A percentile compares a stretch with the other conserved stretches of the same genome.
phyloP scores from a whole-genome alignment of 192 early-diverging fungal species.

The Paraglomus brasilianum region DNA sequence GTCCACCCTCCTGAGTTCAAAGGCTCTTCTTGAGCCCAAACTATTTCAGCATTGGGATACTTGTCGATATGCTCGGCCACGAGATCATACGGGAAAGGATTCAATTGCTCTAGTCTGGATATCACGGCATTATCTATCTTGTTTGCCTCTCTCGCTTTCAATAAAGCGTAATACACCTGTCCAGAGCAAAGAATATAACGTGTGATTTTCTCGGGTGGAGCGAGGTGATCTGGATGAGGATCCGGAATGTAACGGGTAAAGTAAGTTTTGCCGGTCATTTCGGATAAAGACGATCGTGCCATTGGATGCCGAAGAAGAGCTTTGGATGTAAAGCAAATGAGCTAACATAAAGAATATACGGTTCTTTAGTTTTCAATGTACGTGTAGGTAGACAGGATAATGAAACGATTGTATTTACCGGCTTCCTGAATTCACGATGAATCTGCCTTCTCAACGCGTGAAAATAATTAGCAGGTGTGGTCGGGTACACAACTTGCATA shows the following conservation, averaged over 20 bases:
- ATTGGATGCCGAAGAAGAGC: constrained; percentile 90
- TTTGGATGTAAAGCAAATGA: constrained; percentile 80
- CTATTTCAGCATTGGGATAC: constrained; percentile 88
- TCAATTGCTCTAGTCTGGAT: constrained; percentile 91
- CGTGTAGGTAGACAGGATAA: no score
- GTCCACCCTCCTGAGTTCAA: constrained; percentile 92
- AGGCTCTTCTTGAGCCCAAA: constrained; percentile 96
- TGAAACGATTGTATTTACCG: constrained; percentile 47
- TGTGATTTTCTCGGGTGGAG: constrained; percentile 80
- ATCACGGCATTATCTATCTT: constrained; percentile 86
- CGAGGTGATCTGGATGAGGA: constrained; percentile 74
- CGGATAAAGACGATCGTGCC: constrained; percentile 79
- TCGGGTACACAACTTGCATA: constrained; percentile 95
- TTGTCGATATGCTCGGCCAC: constrained; percentile 82
- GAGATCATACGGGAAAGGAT: constrained; percentile 94
- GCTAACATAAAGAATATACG: constrained; percentile 30
- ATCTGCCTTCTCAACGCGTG: constrained; percentile 94
- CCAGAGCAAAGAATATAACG: constrained; percentile 94
- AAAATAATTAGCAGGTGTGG: constrained; percentile 99
- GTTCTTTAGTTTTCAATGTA: background rate
- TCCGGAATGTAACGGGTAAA: constrained; percentile 96
- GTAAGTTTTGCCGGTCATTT: constrained; percentile 75
- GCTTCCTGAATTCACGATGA: constrained; percentile 96
- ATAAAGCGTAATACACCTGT: constrained; percentile 94
- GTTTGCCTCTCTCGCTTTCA: constrained; percentile 88